Percentiles rank a stretch among this genome's conserved stretches.
phyloP scores from a whole-genome alignment of 2,329 filamentous ascomycete genomes.

The Exserohilum rostratum region DNA sequence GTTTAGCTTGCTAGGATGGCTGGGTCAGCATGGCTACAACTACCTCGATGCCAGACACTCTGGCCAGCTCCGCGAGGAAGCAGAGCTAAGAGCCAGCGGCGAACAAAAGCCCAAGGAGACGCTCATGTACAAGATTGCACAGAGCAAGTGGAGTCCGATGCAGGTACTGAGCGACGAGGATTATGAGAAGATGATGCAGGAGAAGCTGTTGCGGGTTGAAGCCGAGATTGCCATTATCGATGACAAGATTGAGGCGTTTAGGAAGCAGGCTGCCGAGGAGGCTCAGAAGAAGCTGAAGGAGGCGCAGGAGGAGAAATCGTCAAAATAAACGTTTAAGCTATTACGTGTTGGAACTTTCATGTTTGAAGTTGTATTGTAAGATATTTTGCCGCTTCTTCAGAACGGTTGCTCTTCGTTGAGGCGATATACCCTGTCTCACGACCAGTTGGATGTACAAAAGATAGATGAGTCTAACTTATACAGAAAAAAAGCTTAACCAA shows the following conservation, averaged over 20 bases:
- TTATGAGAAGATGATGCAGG: constrained; percentile 71
- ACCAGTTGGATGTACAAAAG: too few species aligned
- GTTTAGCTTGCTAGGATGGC: constrained; percentile 63
- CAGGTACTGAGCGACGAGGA: constrained; percentile 73
- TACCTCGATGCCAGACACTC: constrained; percentile 56
- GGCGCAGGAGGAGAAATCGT: constrained; percentile 1
- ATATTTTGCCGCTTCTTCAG: background rate
- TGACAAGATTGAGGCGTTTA: constrained; percentile 69
- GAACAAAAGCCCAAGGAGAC: constrained; percentile 46
- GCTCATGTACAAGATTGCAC: constrained; percentile 58
- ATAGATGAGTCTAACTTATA: too few species aligned
- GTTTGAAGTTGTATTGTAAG: background rate
- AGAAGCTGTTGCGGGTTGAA: constrained; percentile 74
- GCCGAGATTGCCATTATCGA: constrained; percentile 80
- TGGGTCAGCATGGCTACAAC: constrained; percentile 64
- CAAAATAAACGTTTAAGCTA: background rate
- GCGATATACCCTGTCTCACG: too few species aligned
- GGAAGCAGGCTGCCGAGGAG: constrained; percentile 33
- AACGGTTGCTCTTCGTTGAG: too few species aligned
- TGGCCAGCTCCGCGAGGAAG: constrained; percentile 43
- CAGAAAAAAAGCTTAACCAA: too few species aligned
- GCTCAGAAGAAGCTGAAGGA: constrained; percentile 16
- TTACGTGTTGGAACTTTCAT: too few species aligned
- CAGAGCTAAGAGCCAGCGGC: constrained; percentile 26
- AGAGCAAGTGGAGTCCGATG: constrained; percentile 74